A percentile compares a stretch with the other conserved stretches of the same genome.
Conservation (phyloP, 2,329 filamentous ascomycete genomes). For the Fusarium globosum region DNA sequence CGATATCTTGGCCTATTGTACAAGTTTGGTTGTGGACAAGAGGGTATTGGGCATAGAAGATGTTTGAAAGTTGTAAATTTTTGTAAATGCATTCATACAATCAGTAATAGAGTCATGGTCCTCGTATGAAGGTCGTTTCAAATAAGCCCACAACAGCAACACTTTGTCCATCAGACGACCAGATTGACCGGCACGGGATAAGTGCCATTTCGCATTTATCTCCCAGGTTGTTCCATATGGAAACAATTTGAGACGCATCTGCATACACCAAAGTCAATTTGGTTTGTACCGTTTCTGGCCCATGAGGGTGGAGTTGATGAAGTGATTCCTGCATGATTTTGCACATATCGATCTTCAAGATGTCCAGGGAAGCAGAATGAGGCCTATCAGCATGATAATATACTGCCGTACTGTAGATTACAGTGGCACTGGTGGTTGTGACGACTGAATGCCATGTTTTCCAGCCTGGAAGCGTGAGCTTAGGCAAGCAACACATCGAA, state of each 20-base stretch:
- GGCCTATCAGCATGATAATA: conserved; percentile 2
- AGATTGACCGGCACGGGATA: conserved; percentile 54
- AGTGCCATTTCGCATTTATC: conserved; percentile 28
- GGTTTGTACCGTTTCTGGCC: background rate
- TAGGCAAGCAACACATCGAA: conserved; percentile 38
- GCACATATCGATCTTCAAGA: conserved; percentile 33
- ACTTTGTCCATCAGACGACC: conserved; percentile 48
- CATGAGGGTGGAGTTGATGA: conserved; percentile 28
- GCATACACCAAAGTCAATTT: conserved; percentile 50
- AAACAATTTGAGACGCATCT: conserved; percentile 38
- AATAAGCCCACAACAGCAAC: conserved; percentile 51
- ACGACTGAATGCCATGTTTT: conserved; percentile 47
- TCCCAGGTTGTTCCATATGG: conserved; percentile 26
- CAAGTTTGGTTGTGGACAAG: background rate
- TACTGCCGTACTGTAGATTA: conserved; percentile 49
- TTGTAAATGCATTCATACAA: background rate
- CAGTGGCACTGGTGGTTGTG: conserved; percentile 25
- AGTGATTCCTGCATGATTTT: conserved; percentile 42
- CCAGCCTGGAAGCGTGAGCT: conserved; percentile 41
- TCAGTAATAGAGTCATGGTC: conserved; percentile 17
- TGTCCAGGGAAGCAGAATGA: background rate
- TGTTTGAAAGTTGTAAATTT: background rate
- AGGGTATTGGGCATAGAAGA: background rate
- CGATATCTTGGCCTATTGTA: background rate
- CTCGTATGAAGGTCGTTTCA: conserved; percentile 32